Percentiles rank a stretch among this genome's conserved stretches.
These are phyloP conservation scores for Bipolaris gigantea DNA, from an alignment of 2,329 filamentous ascomycete genomes.

Conservation along the genomic window DNA sequence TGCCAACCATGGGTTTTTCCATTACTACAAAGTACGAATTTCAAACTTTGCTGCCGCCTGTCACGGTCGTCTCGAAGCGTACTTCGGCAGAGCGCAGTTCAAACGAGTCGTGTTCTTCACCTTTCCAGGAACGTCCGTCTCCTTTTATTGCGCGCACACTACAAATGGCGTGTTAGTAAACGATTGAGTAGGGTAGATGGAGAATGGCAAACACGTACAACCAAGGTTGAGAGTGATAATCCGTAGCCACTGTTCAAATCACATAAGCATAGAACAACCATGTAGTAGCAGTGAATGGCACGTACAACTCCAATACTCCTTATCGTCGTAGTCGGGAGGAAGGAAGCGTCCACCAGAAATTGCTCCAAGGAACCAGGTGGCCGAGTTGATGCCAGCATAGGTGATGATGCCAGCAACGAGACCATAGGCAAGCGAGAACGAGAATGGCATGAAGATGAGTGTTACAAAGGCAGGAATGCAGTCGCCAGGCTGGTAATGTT, in stretches of 20 bases:
- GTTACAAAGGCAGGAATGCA: conserved; percentile 82
- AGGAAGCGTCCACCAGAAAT: conserved; percentile 22
- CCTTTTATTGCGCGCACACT: conserved; percentile 26
- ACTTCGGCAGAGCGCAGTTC: conserved; percentile 25
- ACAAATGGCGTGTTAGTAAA: not conserved
- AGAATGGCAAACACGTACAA: conserved; percentile 7
- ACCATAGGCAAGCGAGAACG: conserved; percentile 84
- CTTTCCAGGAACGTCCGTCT: conserved; percentile 30
- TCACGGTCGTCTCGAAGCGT: not conserved
- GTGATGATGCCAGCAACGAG: conserved; percentile 77
- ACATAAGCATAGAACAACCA: conserved; percentile 5
- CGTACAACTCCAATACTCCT: conserved; percentile 37
- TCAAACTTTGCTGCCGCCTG: conserved; percentile 10
- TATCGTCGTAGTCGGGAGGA: conserved; percentile 33
- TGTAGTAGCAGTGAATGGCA: not conserved
- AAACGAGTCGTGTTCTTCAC: conserved; percentile 23
- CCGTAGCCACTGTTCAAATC: conserved; percentile 17
- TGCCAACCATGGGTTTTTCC: too few relatives aligned
- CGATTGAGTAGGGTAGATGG: not conserved
- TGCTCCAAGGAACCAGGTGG: conserved; percentile 54
- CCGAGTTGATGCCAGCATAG: conserved; percentile 73
- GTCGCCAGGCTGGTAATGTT: conserved; percentile 61
- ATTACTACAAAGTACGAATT: too few relatives aligned
- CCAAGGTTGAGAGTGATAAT: conserved; percentile 31
- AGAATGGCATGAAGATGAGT: conserved; percentile 84